These are phyloP conservation scores for Agrostemma githago DNA, from an alignment of 148 eudicot genomes.

Conservation along the genomic window DNA sequence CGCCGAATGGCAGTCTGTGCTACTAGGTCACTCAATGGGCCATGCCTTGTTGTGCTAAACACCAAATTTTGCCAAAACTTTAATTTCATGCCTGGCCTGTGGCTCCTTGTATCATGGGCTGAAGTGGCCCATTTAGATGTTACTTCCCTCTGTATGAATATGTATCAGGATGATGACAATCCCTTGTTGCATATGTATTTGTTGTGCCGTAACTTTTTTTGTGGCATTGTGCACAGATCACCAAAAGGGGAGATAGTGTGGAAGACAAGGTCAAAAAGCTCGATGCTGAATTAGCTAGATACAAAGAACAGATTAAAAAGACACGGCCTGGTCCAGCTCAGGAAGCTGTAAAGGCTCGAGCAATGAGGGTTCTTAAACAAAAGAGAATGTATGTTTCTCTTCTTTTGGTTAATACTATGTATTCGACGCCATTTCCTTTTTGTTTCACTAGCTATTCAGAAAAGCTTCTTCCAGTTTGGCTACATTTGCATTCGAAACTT, in stretches of 20 bases:
- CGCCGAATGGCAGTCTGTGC: too few relatives aligned
- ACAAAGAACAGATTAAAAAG: conserved; percentile 90
- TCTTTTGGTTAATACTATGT: neutral
- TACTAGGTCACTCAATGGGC: too few relatives aligned
- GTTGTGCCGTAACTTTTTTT: neutral
- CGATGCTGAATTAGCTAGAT: conserved; percentile 79
- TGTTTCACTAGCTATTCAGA: neutral
- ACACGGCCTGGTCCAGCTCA: conserved; percentile 97
- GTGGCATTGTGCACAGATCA: conserved; percentile 45
- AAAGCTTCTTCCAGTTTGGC: neutral
- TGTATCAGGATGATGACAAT: neutral
- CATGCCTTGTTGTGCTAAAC: neutral
- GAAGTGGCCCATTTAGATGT: neutral
- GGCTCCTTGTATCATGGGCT: neutral
- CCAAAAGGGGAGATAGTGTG: conserved; percentile 83
- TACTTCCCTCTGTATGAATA: neutral
- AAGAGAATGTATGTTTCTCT: conserved; percentile 64
- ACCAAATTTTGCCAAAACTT: neutral
- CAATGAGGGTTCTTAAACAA: conserved; percentile 93
- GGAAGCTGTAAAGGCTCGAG: conserved; percentile 94
- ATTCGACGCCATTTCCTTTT: neutral
- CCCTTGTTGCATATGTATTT: too few relatives aligned
- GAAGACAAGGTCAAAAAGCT: conserved; percentile 93
- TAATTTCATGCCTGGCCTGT: neutral
- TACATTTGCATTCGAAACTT: neutral